phyloP scores from a whole-genome alignment of 129 eudicot genomes.

The Saposhnikovia divaricata region DNA sequence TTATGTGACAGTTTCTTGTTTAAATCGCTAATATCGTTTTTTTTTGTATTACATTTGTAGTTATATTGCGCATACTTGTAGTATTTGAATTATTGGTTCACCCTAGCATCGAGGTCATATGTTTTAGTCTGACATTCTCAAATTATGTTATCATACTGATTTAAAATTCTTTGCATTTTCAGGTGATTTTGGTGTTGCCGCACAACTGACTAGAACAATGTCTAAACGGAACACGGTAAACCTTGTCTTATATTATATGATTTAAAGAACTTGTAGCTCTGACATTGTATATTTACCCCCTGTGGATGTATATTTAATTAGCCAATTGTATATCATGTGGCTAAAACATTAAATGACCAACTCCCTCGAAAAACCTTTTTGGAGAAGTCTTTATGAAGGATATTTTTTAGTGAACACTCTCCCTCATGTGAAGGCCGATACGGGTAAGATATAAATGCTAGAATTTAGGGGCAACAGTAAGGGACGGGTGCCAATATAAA shows the following conservation, averaged over 20 bases:
- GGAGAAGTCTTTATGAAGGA: not conserved
- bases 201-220: slow-evolving; percentile 97
- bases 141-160: not conserved
- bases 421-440: not conserved
- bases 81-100: not conserved
- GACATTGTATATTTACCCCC: not conserved
- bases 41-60: not conserved
- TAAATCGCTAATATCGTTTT: not conserved
- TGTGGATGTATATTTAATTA: not conserved
- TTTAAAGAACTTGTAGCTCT: not conserved
- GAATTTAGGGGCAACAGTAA: not conserved
- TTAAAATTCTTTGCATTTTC: slow-evolving; percentile 13
- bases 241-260: not conserved
- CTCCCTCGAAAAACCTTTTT: not conserved
- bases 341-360: not conserved
- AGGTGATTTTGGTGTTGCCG: slow-evolving; percentile 99
- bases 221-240: slow-evolving; percentile 96
- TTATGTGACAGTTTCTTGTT: not conserved
- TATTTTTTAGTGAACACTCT: not conserved
- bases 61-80: not conserved
- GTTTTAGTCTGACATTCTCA: not conserved
- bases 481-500: not conserved
- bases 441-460: not conserved
- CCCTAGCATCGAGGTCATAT: not conserved
- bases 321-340: not conserved